Evolutionary conservation across 352 stramenopile genomes (phyloP).

Genomic region (Aphanomyces astaci): DNA sequence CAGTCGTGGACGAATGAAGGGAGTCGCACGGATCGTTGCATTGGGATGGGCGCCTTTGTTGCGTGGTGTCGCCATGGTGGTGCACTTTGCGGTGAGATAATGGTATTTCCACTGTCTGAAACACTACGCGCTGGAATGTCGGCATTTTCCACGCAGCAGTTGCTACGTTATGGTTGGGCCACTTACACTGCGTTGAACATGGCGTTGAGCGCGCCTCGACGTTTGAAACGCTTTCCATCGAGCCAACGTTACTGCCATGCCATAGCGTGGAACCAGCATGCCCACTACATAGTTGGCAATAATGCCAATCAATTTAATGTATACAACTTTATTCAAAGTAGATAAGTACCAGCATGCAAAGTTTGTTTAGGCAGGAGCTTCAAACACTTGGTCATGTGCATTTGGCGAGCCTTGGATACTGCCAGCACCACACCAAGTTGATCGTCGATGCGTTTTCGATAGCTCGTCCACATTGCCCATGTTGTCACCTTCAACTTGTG

Average conservation of each 20-base stretch:
- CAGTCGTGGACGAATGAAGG: background rate
- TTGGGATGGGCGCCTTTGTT: background rate
- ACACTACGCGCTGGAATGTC: background rate
- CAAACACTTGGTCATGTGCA: background rate
- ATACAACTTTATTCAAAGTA: too few species aligned
- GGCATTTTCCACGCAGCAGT: background rate
- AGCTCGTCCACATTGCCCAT: background rate
- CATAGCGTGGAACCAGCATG: background rate
- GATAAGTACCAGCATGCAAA: background rate
- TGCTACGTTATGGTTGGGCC: too few species aligned
- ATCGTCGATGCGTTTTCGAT: background rate
- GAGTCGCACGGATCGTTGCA: background rate
- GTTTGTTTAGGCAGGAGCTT: background rate
- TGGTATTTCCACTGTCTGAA: background rate
- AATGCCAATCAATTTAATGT: too few species aligned
- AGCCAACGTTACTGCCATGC: background rate
- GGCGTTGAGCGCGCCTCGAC: background rate
- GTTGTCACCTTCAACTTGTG: background rate
- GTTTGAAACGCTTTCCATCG: background rate
- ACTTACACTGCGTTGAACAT: background rate
- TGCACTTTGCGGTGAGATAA: background rate
- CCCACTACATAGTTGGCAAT: too few species aligned
- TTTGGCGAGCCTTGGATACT: background rate
- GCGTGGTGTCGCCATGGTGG: background rate
- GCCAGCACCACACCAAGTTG: background rate